These are phyloP conservation scores for Aspergillus fischeri DNA, from an alignment of 2,329 filamentous ascomycete species.

Conservation along the genomic window DNA sequence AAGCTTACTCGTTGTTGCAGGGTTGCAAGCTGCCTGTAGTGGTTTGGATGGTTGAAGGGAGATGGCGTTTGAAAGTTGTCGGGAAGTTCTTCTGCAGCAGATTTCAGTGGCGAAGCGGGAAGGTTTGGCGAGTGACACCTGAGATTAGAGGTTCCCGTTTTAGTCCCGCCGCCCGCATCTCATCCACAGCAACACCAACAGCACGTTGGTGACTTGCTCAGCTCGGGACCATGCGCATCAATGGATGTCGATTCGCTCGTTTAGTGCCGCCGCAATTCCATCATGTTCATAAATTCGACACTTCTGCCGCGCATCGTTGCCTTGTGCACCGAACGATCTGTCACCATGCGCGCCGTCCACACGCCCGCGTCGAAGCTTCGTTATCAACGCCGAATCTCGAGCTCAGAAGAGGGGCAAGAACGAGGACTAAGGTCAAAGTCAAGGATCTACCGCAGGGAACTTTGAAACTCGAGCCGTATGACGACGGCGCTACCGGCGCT, in stretches of 20 bases:
- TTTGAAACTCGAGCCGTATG: constrained; percentile 42
- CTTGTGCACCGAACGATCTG: constrained; percentile 26
- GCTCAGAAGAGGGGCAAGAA: constrained; percentile 32
- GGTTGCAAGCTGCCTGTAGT: constrained; percentile 22
- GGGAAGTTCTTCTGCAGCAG: constrained; percentile 25
- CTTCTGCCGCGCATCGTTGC: constrained; percentile 13
- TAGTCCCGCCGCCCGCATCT: constrained; percentile 7
- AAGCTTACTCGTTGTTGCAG: constrained; percentile 22
- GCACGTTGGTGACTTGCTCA: background rate
- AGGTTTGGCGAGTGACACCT: constrained; percentile 22
- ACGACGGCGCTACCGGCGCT: constrained; percentile 24
- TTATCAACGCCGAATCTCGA: constrained; percentile 10
- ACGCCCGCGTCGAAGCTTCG: constrained; percentile 15
- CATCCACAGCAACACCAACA: background rate
- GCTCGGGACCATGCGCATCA: constrained; percentile 21
- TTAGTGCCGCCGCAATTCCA: constrained; percentile 8
- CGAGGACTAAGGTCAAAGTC: constrained; percentile 35
- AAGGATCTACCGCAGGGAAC: constrained; percentile 55
- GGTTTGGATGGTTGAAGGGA: constrained; percentile 21
- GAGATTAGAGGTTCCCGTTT: constrained; percentile 15
- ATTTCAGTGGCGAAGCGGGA: constrained; percentile 36
- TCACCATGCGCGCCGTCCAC: constrained; percentile 25
- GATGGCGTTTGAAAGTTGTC: constrained; percentile 23
- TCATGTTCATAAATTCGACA: background rate
- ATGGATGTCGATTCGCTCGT: constrained; percentile 14